Evolutionary conservation across 148 eudicot species (phyloP).

Genomic region (Dianthus caryophyllus): DNA sequence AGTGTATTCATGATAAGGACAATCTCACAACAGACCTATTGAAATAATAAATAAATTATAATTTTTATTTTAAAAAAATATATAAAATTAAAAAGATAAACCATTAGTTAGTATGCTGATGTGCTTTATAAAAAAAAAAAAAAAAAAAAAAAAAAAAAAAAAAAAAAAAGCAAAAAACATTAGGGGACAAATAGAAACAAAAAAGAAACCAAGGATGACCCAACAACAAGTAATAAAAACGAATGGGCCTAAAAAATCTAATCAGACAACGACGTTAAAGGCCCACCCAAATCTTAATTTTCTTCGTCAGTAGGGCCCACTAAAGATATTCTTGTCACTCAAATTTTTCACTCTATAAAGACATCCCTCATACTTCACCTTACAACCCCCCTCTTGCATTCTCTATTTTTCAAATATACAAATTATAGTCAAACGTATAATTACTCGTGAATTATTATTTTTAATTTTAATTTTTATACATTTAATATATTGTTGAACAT

Average conservation of each 20-base stretch:
- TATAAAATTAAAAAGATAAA: too few species aligned
- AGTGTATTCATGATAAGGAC: too few species aligned
- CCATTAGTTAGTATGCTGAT: too few species aligned
- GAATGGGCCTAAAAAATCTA: conserved; percentile 27
- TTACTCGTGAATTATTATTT: too few species aligned
- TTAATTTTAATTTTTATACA: background rate
- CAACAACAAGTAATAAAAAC: conserved; percentile 15
- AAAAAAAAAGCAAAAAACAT: background rate
- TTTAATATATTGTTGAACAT: background rate
- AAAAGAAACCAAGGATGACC: conserved; percentile 15
- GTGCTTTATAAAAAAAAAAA: too few species aligned
- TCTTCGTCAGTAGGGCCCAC: conserved; percentile 24
- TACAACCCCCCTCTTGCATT: conserved; percentile 15
- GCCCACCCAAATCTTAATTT: conserved; percentile 30
- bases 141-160: conserved; percentile 5
- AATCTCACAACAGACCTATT: too few species aligned
- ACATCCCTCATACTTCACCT: conserved; percentile 16
- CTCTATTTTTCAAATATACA: background rate
- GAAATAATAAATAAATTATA: too few species aligned
- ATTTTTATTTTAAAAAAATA: too few species aligned
- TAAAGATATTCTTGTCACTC: conserved; percentile 27
- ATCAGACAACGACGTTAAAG: conserved; percentile 26
- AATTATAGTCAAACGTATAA: background rate
- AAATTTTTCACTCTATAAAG: conserved; percentile 18
- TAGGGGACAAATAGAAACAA: conserved; percentile 13